Base-by-base conservation (phyloP, 1,284 basidiomycete species). In the Psilocybe mexicana region DNA sequence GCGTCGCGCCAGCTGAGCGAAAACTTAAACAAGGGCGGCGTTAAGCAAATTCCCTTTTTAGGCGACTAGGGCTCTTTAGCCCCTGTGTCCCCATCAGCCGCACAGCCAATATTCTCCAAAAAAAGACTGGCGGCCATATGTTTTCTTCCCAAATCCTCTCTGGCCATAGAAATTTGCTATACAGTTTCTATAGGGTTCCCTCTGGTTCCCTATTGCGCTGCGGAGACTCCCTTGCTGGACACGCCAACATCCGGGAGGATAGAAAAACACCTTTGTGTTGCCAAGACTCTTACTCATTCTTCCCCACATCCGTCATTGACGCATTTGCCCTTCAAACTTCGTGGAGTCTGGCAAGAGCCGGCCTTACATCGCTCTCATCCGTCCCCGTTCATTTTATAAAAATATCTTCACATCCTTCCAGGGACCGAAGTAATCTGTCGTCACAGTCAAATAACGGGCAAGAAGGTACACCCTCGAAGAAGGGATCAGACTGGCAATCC, bases 21-120 rank as follows among this genome's bases (percentile, higher is more conserved):
- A 62, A 55, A 49, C 46, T 54, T 51, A 51, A 57, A 66, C 54
- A 61, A 57, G 60, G 35, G 58, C 61, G 64, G 64, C 59, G 63
- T 65, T 66, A 62, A 61, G 45, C 40, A 24, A 30, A 57, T 57
- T 63, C 18, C 64, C 60, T 55, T 55, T 59, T 62, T 52, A 1
- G 59, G 57, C 28, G 23, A 58, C 42, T 23, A 59, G 45, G 60
- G 65, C 35, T 51, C 54, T 11, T 57, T 49, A 59, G 52, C 59
- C 51, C 60, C 61, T 58, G 61, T 36, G 43, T 38, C 8, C 42
- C 43, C 53, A 55, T 52, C 55, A 52, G n/a, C n/a, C 33, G 28
- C 55, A 57, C 50, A 52, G 55, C 55, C 46, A 36, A 7, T 7
- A 36, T 36, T 6, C 18, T 18, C 18, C 18, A 40, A 14, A 40